These are phyloP conservation scores for Rugonectria rugulosa DNA, from an alignment of 2,329 filamentous ascomycete species.

Conservation along the genomic window DNA sequence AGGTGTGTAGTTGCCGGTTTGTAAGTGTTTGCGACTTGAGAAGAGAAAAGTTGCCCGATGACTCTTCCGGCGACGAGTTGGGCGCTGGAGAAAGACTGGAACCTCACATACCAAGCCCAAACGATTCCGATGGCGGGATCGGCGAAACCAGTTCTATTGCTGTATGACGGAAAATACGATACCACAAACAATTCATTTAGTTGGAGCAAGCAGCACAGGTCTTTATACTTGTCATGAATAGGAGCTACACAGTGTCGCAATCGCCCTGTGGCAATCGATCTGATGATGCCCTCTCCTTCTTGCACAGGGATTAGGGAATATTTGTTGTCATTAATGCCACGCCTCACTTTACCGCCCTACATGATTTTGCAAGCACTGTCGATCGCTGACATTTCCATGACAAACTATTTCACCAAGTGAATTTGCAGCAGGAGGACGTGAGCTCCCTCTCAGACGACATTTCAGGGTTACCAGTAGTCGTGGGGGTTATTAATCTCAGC, in stretches of 20 bases:
- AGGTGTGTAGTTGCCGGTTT: conserved; percentile 13
- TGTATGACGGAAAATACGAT: background rate
- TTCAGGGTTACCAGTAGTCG: no score
- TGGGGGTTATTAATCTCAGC: no score
- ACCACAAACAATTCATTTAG: background rate
- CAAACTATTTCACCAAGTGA: no score
- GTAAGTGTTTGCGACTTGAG: background rate
- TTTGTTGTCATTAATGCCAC: no score
- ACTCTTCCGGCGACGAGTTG: conserved; percentile 35
- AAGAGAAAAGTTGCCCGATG: conserved; percentile 24
- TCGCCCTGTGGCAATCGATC: background rate
- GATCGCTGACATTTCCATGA: no score
- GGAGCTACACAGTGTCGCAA: no score
- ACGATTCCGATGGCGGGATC: conserved; percentile 6
- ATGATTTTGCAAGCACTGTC: no score
- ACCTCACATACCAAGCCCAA: conserved; percentile 5
- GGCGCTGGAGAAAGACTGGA: conserved; percentile 35
- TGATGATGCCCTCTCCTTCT: background rate
- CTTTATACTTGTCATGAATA: no score
- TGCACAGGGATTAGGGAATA: no score
- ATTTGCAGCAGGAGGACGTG: no score
- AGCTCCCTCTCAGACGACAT: no score
- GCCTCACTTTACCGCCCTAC: no score
- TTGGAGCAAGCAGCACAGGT: background rate
- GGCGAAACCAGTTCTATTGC: background rate